Evolutionary conservation across 345 rosid species (phyloP), one percentile per base, ranked within the genome.

Genomic region (Acer campestre): DNA sequence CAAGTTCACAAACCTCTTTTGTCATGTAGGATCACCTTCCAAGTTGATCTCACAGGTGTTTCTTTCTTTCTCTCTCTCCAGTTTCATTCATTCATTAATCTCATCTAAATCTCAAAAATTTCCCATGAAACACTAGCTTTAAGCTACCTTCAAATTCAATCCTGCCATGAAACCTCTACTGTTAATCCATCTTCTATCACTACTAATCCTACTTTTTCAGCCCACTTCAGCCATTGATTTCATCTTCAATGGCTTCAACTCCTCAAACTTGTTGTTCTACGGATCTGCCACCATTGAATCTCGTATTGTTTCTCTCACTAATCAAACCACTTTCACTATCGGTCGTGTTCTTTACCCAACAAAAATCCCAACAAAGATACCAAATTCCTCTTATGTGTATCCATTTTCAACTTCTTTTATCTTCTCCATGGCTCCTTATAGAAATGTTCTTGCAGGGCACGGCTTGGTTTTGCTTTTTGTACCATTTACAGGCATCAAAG

Each of bases 391-490:
- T 12, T 53, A 63, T n/a, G 88, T 86, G 0, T 69, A 74, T 22
- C 89, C 92, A 0, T 89, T 93, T 69, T 91, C 94, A 1, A 87
- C 97, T 23, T 89, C 97, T 4, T 93, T 93, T 75, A 86, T 89
- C 78, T 93, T 94, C 78, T 85, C 97, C 67, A 83, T 90, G 78
- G 81, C 95, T 64, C 95, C 93, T 7, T 90, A 80, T 82, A 49
- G 48, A 67, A 64, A 75, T 40, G 76, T 68, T 25, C 90, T 82
- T 1, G 84, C 94, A 0, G 94, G 97, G 0, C 97, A 93, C 46
- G 97, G 97, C 40, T 12, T 91, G 0, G 97, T 88, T 59, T 88
- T 94, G 53, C 68, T 90, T 70, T 93, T 89, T 51, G 82, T 86
- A 18, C 94, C 93, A 2, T 79, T 53, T 42, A 67, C 78, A 0